Conservation (phyloP, 768 basidiomycete species). For the Cystofilobasidium macerans region DNA sequence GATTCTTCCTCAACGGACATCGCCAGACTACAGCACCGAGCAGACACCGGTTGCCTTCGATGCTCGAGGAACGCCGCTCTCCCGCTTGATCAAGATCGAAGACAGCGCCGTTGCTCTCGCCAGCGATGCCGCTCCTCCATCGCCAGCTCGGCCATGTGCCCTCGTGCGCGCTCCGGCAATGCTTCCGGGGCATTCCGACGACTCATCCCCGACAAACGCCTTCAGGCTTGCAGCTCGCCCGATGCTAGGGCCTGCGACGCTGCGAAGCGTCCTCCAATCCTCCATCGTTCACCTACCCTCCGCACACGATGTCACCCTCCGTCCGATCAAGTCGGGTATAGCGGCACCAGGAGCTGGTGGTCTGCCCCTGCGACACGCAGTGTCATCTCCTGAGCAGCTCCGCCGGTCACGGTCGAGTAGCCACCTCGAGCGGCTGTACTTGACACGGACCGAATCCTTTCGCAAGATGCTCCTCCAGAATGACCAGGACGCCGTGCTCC, state of each 20-base stretch:
- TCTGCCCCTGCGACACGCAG: background rate
- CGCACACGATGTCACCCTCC: background rate
- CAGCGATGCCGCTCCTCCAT: background rate
- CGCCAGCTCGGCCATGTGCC: no score
- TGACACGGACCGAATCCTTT: background rate
- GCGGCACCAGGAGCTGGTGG: background rate
- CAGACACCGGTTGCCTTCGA: no score
- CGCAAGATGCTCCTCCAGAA: background rate
- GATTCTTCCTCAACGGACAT: background rate
- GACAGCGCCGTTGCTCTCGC: conserved; percentile 11
- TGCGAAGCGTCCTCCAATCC: background rate
- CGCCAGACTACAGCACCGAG: background rate
- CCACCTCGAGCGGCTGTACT: background rate
- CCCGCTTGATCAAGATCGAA: background rate
- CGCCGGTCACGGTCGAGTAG: background rate
- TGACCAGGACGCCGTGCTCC: background rate
- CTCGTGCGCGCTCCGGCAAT: no score
- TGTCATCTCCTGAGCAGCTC: background rate
- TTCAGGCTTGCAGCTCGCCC: background rate
- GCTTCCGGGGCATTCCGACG: no score
- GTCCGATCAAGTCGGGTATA: no score
- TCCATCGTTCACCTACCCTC: background rate
- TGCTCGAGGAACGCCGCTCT: no score
- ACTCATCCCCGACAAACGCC: background rate
- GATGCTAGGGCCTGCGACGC: background rate